These are phyloP conservation scores for Crithidia bombi DNA, from an alignment of 208 protist genomes.

Conservation along the genomic window DNA sequence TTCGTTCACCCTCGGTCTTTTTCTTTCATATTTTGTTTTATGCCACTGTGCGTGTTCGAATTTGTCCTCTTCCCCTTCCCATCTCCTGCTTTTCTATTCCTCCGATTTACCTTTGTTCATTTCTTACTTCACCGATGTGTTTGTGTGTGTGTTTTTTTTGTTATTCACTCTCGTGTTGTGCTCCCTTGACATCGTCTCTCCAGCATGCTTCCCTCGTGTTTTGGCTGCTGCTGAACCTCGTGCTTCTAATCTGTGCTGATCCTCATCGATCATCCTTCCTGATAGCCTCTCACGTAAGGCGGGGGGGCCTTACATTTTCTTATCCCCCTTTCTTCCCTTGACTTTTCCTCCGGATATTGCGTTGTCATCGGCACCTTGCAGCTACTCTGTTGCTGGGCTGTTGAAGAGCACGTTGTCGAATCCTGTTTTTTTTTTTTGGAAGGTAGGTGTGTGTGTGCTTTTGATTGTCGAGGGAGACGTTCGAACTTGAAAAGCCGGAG, in stretches of 20 bases:
- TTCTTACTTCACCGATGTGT: neutral
- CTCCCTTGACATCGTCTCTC: neutral
- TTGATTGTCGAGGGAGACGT: too few relatives aligned
- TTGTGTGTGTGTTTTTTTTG: conserved; percentile 16
- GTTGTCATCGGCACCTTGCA: neutral
- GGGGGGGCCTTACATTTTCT: neutral
- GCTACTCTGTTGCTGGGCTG: too few relatives aligned
- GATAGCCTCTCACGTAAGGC: neutral
- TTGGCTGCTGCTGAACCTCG: neutral
- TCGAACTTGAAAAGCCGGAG: too few relatives aligned
- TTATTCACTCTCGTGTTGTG: neutral
- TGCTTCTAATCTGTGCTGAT: neutral
- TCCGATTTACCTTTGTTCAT: neutral
- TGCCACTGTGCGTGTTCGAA: neutral
- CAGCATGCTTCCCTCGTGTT: too few relatives aligned
- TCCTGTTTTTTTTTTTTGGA: neutral
- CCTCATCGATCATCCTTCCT: neutral
- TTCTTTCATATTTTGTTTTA: neutral
- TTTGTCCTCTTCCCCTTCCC: neutral
- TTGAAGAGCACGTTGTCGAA: too few relatives aligned
- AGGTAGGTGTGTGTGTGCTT: too few relatives aligned
- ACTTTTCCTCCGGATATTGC: neutral
- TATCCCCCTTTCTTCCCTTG: too few relatives aligned
- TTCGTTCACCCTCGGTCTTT: neutral
- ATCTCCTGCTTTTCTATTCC: neutral